Percentiles rank a stretch among this genome's conserved stretches.
phyloP scores from a whole-genome alignment of 2,329 filamentous ascomycete species.

The Hymenoscyphus salicellus region DNA sequence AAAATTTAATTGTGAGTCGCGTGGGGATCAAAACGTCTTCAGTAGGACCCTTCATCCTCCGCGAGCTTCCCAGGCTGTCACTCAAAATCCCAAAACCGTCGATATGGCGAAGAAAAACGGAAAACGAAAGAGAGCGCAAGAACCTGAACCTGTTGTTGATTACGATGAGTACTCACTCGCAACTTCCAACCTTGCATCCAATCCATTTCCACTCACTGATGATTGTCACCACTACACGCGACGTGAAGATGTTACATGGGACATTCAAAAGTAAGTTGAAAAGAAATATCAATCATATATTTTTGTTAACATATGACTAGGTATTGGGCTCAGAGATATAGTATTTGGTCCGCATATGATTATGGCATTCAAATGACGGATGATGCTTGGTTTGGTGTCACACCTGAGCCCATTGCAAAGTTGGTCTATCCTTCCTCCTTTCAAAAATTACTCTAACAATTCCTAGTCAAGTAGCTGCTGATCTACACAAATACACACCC shows the following conservation, averaged over 20 bases:
- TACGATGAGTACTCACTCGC: neutral
- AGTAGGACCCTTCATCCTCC: neutral
- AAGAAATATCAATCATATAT: neutral
- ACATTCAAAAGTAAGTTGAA: constrained; percentile 72
- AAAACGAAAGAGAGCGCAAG: constrained; percentile 7
- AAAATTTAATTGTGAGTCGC: too few species aligned
- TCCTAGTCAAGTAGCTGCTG: constrained; percentile 67
- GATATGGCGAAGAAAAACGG: constrained; percentile 4
- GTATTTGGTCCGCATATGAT: constrained; percentile 84
- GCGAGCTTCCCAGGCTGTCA: neutral
- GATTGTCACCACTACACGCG: constrained; percentile 73
- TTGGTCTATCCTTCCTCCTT: constrained; percentile 42
- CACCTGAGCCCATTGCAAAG: constrained; percentile 86
- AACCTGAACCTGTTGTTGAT: neutral
- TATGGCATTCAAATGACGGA: constrained; percentile 87
- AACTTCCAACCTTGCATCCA: neutral
- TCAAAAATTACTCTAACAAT: neutral
- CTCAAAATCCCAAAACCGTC: neutral
- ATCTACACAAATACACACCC: constrained; percentile 53
- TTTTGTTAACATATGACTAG: constrained; percentile 43
- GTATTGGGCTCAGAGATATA: constrained; percentile 87
- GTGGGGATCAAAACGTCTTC: too few species aligned
- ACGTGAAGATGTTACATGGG: constrained; percentile 69
- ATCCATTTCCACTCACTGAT: constrained; percentile 48
- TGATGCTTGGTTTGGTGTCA: constrained; percentile 95